These are phyloP conservation scores for Alliaria petiolata DNA, from an alignment of 345 rosid species.

Conservation along the genomic window DNA sequence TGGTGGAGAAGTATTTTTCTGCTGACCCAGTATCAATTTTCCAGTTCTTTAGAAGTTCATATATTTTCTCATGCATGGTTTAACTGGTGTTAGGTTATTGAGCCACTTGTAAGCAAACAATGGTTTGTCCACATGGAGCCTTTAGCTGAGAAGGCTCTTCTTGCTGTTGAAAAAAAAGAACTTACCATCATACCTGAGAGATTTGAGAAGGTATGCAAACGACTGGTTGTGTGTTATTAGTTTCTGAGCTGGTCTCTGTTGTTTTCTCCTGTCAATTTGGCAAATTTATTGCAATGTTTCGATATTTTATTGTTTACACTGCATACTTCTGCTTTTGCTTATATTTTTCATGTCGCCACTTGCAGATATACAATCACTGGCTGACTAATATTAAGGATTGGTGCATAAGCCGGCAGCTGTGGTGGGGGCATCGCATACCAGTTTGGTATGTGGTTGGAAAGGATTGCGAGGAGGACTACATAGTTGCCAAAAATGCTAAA, in stretches of 20 bases:
- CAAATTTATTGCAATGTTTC: not conserved
- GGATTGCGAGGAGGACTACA: conserved; percentile 77
- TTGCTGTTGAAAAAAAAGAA: conserved; percentile 77
- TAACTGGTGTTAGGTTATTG: conserved; percentile 57
- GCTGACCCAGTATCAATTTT: conserved; percentile 5
- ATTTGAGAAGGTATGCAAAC: conserved; percentile 76
- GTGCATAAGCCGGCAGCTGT: conserved; percentile 97
- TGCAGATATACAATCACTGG: conserved; percentile 93
- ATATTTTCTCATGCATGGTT: conserved; percentile 19
- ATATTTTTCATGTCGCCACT: not conserved
- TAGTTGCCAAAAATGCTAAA: conserved; percentile 69
- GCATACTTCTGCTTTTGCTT: not conserved
- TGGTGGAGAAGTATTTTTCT: conserved; percentile 84
- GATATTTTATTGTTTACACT: conserved; percentile 8
- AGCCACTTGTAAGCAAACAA: conserved; percentile 93
- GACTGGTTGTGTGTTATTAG: not conserved
- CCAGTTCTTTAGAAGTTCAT: conserved; percentile 10
- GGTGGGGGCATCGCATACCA: conserved; percentile 99
- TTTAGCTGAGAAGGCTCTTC: conserved; percentile 94
- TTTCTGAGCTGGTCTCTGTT: not conserved
- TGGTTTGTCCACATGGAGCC: conserved; percentile 98
- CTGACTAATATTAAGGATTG: conserved; percentile 95
- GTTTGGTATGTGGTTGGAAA: conserved; percentile 95
- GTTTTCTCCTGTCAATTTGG: conserved; percentile 3
- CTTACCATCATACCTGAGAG: conserved; percentile 84